A percentile compares a stretch with the other conserved stretches of the same genome.
These are phyloP conservation scores for Cryphonectria nitschkei DNA, from an alignment of 2,329 filamentous ascomycete genomes.

Conservation along the genomic window DNA sequence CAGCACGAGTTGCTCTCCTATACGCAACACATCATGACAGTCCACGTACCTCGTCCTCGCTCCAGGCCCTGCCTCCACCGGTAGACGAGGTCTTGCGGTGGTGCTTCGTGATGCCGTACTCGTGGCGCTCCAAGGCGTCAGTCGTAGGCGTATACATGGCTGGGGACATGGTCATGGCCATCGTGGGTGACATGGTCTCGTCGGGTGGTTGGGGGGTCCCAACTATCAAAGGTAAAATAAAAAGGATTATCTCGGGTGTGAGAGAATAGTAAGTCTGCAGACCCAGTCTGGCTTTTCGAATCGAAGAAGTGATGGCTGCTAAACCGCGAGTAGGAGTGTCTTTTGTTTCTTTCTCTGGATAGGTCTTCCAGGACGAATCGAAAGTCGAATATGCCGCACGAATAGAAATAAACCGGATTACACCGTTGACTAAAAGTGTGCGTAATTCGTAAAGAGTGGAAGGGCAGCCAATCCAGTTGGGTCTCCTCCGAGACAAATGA, in stretches of 20 bases:
- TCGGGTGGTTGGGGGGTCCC: constrained; percentile 36
- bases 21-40: neutral
- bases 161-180: constrained; percentile 49
- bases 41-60: constrained; percentile 75
- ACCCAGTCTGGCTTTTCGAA: constrained; percentile 49
- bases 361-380: constrained; percentile 7
- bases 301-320: constrained; percentile 38
- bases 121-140: constrained; percentile 60
- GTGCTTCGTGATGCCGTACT: constrained; percentile 65
- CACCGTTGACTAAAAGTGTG: constrained; percentile 40
- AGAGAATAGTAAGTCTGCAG: constrained; percentile 40
- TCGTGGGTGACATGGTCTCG: constrained; percentile 53
- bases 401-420: constrained; percentile 40
- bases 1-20: neutral
- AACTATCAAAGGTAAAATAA: constrained; percentile 41
- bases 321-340: constrained; percentile 11
- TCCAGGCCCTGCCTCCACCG: constrained; percentile 80
- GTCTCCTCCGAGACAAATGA: constrained; percentile 45
- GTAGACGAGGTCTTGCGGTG: constrained; percentile 70
- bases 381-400: constrained; percentile 33
- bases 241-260: neutral
- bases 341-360: neutral
- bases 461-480: constrained; percentile 64
- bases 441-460: constrained; percentile 51
- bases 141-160: constrained; percentile 54